Evolutionary conservation across 1,284 basidiomycete species (phyloP), one percentile per base, ranked within the genome.

Genomic region (Testicularia cyperi): DNA sequence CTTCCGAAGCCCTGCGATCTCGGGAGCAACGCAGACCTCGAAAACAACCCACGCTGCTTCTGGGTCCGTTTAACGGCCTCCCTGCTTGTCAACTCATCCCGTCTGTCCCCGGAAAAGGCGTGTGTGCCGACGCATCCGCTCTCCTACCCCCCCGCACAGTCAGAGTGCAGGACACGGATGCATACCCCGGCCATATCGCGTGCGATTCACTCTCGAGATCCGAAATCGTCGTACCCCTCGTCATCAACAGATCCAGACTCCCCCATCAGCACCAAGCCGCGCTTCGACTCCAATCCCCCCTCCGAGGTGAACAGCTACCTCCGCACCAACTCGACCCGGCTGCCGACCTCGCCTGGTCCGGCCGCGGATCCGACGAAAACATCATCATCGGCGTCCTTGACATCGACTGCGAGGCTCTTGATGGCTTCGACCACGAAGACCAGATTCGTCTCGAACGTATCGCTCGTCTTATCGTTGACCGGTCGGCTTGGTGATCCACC

Each of bases 31-130:
- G 52, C 18, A 34, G 30, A 6, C 19, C 24, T 14, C 38, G 45
- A 3, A 24, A 19, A 13, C 6, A 25, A 9, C 72, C 65, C 1
- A 74, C 68, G 5, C 69, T 79, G 32, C 52, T 74, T 24, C 67
- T 79, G 5, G 78, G 77, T 0, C 78, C 78, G 0, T 79, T 78
- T 40, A 73, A 76, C 51, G 78, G 78, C 15, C 56, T 78, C n/a
- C 78, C 78, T 2, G 78, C 78, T 1, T 79, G 78, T 52, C 67
- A 75, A 37, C 54, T 61, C 19, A 75, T 78, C 51, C 46, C 54
- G 3, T 66, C 69, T 22, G 52, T 72, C 0, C 64, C 64, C 0
- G 72, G 72, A 0, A 68, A 72, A 26, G 78, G 78, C 15, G 78
- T 79, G 7, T 79, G 78, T 49, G 78, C 78, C 3, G 70, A 77